Evolutionary conservation across 352 stramenopile species (phyloP), one percentile per base, ranked within the genome.

Genomic region (Halophytophthora polymorphica): DNA sequence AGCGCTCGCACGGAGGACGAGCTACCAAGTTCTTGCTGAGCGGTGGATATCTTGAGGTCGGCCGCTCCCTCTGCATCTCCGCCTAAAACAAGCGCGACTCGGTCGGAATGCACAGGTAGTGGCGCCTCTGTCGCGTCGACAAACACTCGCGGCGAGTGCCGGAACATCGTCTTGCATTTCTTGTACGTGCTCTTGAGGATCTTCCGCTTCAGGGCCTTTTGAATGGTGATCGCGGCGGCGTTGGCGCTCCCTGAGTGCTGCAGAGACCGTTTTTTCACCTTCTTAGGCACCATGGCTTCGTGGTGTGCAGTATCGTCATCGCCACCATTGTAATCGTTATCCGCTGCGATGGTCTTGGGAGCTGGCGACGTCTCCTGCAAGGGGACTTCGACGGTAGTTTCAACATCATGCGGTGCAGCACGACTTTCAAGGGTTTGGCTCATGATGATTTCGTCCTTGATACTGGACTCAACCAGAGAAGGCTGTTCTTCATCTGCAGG

Each of bases 141-240:
- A 8, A 77, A 69, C 4, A 84, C 57, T 18, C 68, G 67, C 13
- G 70, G 66, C 7, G 73, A 77, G 45, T 75, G 60, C 10, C 73
- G 67, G 21, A 82, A 70, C 34, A 80, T 57, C 41, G 69, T 71
- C 19, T 69, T 61, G 29, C 61, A 71, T 28, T 66, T 53, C 46
- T 59, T 69, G 37, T 59, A 72, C 8, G 54, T 54, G 38, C 57
- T 64, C 33, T 57, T 52, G 8, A 65, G 19, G 14, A 75, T n/a
- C 8, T 61, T 70, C 55, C 71, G 69, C 45, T 77, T 78, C 43
- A 84, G 15, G 5, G 65, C 73, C 18, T 74, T 69, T 21, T 81
- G 70, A 15, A 84, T 81, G 2, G 62, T 84, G 11, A 21, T 36
- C 0, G 72, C 73, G 2, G 73, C 69, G 17, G 50, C 57, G 13